phyloP scores from a whole-genome alignment of 345 rosid genomes.

The Sonneratia caseolaris region DNA sequence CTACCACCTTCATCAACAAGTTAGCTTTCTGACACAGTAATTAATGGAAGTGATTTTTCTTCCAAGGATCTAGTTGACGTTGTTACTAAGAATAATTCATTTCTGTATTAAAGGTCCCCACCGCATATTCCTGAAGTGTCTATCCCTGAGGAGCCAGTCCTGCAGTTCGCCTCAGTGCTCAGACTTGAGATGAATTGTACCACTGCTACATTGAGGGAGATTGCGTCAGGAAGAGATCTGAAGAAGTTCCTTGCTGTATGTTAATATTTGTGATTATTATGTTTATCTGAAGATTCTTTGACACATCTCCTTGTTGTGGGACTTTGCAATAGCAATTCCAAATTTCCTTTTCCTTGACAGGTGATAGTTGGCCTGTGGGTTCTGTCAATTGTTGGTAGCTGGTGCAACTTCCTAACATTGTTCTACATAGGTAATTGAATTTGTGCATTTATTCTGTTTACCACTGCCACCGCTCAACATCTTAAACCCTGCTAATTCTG shows the following conservation, averaged over 20 bases:
- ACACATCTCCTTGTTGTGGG: not conserved
- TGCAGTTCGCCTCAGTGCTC: slow-evolving; percentile 58
- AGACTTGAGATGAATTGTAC: slow-evolving; percentile 58
- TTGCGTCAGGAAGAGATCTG: slow-evolving; percentile 86
- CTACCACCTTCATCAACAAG: slow-evolving; percentile 37
- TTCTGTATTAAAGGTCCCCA: slow-evolving; percentile 32
- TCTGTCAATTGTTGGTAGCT: slow-evolving; percentile 59
- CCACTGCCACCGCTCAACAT: not conserved
- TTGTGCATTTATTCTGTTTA: not conserved
- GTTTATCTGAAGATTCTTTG: not conserved
- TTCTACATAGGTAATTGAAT: slow-evolving; percentile 60
- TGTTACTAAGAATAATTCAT: not conserved
- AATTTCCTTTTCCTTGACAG: slow-evolving; percentile 23
- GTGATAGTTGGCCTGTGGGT: slow-evolving; percentile 73
- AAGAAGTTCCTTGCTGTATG: slow-evolving; percentile 76
- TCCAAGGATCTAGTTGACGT: not conserved
- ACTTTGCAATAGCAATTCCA: not conserved
- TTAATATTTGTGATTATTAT: not conserved
- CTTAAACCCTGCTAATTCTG: not conserved
- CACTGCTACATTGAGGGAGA: slow-evolving; percentile 43
- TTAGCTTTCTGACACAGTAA: slow-evolving; percentile 6
- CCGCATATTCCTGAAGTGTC: slow-evolving; percentile 70
- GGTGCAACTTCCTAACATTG: slow-evolving; percentile 77
- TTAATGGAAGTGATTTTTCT: not conserved
- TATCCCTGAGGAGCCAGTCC: slow-evolving; percentile 52